Evolutionary conservation across 495 filamentous ascomycete genomes (phyloP), one percentile per base, ranked within the genome.

Genomic region (Cercophora samala): DNA sequence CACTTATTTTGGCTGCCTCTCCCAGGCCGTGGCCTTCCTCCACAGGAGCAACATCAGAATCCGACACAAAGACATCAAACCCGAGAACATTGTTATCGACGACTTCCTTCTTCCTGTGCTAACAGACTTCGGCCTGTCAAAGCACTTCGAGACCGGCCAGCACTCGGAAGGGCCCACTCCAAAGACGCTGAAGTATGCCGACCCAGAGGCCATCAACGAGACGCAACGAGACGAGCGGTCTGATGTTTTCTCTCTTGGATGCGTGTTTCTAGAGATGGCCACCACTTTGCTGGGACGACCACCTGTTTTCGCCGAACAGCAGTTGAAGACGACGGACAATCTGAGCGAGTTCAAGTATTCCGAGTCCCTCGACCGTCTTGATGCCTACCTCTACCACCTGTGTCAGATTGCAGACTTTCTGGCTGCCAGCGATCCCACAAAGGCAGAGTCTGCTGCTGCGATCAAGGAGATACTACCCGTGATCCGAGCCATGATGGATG

Each of bases 231-330:
- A 80, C 26, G 73, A 75, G n/a, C 73, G 76, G 11, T 80, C 78
- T 13, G 83, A 85, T 69, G 72, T 84, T 1, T 85, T 81, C 74
- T 78, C 78, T 1, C 75, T 85, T 3, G 83, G 82, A 15, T 83
- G 81, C 62, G 78, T 85, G 13, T 83, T 73, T 62, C 76, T 84
- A 3, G 82, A 84, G 66, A 78, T 81, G 56, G 72, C 74, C 8
- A 79, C 76, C 18, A 72, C 78, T 0, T 64, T 81, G 8, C 73
- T 80, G 60, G 78, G 78, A 24, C 69, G 72, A 26, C 66, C 66
- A 17, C 64, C 73, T 15, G 23, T 11, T 1, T 76, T 72, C 42
- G 74, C 74, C 2, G 74, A 77, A 61, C 66, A 72, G 17, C 70
- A 72, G 29, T 69, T 77, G 9, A n/a, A 42, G 22, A 32, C 8